phyloP scores from a whole-genome alignment of 306 rosid species.

The Trifolium subterraneum region DNA sequence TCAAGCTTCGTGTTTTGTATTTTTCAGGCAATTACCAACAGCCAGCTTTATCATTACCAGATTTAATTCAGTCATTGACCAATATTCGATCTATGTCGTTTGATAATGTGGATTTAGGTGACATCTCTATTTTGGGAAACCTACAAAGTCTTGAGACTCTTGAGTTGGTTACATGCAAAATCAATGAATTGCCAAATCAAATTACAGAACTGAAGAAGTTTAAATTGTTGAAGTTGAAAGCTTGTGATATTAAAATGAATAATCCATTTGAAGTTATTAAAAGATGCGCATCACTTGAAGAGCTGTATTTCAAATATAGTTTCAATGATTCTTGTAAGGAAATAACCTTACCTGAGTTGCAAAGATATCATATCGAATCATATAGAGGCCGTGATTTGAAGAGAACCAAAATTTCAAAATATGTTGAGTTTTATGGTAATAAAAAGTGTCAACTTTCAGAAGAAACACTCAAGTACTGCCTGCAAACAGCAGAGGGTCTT shows the following conservation, averaged over 20 bases:
- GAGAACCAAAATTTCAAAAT: background rate
- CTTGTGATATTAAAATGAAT: background rate
- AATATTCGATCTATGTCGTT: background rate
- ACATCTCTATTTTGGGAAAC: constrained; percentile 18
- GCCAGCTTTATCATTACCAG: background rate
- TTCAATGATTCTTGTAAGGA: background rate
- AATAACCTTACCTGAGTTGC: background rate
- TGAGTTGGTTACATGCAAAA: background rate
- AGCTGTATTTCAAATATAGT: background rate
- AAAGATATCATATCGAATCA: constrained; percentile 5
- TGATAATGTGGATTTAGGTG: background rate
- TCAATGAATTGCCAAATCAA: background rate
- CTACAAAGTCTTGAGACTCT: constrained; percentile 23
- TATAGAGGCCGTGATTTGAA: fast-evolving
- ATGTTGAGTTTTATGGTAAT: background rate
- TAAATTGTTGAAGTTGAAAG: background rate
- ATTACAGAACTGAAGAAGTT: background rate
- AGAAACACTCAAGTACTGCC: background rate
- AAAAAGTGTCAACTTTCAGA: background rate
- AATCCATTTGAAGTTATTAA: constrained; percentile 34
- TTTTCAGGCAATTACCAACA: background rate
- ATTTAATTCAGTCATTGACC: background rate
- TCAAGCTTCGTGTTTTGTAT: background rate
- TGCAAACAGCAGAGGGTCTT: constrained; percentile 1
- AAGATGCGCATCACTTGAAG: constrained; percentile 32